These are phyloP conservation scores for Penicillium coffeae DNA, from an alignment of 495 filamentous ascomycete species.

Conservation along the genomic window DNA sequence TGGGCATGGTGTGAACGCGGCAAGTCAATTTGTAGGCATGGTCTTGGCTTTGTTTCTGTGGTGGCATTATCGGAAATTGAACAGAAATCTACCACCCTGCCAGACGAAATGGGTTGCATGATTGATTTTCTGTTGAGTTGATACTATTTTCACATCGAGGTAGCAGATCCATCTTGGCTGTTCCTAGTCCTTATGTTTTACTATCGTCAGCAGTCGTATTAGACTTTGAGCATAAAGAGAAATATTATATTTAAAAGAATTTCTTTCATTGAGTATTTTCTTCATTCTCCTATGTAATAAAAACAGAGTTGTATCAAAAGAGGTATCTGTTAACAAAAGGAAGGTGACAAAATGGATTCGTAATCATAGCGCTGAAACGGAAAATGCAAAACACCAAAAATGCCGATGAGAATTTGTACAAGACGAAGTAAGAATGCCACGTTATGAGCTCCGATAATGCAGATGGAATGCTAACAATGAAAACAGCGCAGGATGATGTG, in stretches of 20 bases:
- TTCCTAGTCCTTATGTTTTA: too few relatives aligned
- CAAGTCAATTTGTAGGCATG: background rate
- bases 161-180: too few relatives aligned
- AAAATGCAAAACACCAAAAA: slow-evolving; percentile 15
- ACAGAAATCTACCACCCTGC: background rate
- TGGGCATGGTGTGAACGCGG: background rate
- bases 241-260: too few relatives aligned
- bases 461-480: background rate
- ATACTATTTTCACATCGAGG: too few relatives aligned
- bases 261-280: too few relatives aligned
- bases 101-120: background rate
- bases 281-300: background rate
- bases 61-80: background rate
- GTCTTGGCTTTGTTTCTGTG: background rate
- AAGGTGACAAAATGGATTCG: slow-evolving; percentile 10
- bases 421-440: slow-evolving; percentile 8
- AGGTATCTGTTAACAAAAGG: slow-evolving; percentile 1
- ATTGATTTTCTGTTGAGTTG: too few relatives aligned
- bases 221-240: background rate
- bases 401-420: slow-evolving; percentile 11
- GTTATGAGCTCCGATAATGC: slow-evolving; percentile 13
- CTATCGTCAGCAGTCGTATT: too few relatives aligned
- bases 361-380: slow-evolving; percentile 3
- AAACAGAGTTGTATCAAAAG: background rate
- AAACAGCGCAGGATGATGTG: too few relatives aligned